Evolutionary conservation across 257 asterid species (phyloP), one percentile per base, ranked within the genome.

Genomic region (Eustoma russellianum): DNA sequence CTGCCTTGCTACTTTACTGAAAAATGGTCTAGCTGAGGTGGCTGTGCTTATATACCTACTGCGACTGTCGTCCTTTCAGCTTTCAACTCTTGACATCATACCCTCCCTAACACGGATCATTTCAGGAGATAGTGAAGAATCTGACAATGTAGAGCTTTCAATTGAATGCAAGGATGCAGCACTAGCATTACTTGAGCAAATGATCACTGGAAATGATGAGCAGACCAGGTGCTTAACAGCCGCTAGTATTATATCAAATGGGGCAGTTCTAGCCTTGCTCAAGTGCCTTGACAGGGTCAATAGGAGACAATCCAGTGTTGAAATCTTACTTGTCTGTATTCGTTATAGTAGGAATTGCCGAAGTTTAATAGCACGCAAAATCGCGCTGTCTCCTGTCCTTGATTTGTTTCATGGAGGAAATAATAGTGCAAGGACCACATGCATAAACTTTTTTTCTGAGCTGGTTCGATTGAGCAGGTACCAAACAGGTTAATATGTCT

Each of bases 121-220:
- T 48, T 71, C 88, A 30, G 70, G 61, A 60, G 77, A 69, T 63
- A 72, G 61, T 45, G 94, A 81, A 44, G 81, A 73, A 14, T 41
- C 56, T 16, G 15, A 53, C 14, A 72, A 62, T 59, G 68, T 73
- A 46, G 75, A 59, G 40, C 70, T 71, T 60, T 78, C 61, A 46
- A 48, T 86, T 44, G 83, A 72, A 15, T 80, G 88, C 51, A 86
- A 83, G 70, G 94, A 86, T 68, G 88, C 96, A 48, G 81, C 94
- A 33, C 46, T 79, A 41, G 73, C 67, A 48, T 72, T 86, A 76
- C 86, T 86, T 0, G 89, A 81, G 61, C 72, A 79, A 56, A 75
- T 86, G 46, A 79, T 83, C 9, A 63, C 52, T 12, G 86, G 78
- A 55, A 86, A 84, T 34, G 91, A 80, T 60, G 94, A 83, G 74